phyloP scores from a whole-genome alignment of 352 stramenopile genomes.

The Phytophthora europaea region DNA sequence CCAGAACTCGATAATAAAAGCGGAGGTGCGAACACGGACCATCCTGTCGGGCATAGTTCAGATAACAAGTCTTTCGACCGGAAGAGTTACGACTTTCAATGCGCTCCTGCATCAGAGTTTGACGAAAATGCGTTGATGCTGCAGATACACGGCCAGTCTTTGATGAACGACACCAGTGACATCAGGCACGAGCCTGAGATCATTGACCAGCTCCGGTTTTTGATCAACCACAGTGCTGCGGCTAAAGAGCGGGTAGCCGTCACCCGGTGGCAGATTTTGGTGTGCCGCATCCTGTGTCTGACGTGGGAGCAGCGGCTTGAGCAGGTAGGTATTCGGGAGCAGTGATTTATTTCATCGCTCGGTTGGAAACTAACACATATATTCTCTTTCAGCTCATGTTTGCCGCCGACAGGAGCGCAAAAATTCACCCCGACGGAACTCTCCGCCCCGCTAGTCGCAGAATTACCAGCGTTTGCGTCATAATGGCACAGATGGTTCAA shows the following conservation, averaged over 20 bases:
- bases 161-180: constrained; percentile 14
- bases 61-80: background rate
- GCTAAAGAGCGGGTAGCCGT: constrained; percentile 37
- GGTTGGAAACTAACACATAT: background rate
- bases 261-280: constrained; percentile 57
- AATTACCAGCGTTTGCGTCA: constrained; percentile 30
- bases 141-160: background rate
- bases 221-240: constrained; percentile 50
- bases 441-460: constrained; percentile 2
- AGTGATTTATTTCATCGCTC: background rate
- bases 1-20: constrained; percentile 20
- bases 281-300: constrained; percentile 43
- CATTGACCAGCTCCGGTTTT: constrained; percentile 55
- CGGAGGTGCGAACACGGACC: constrained; percentile 1
- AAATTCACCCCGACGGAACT: constrained; percentile 15
- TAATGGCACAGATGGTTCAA: constrained; percentile 61
- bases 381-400: constrained; percentile 15
- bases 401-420: constrained; percentile 15
- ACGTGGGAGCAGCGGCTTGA: constrained; percentile 48
- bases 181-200: constrained; percentile 55
- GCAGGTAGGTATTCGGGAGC: constrained; percentile 32
- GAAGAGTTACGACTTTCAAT: constrained; percentile 9
- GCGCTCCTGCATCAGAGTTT: background rate
- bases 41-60: background rate
- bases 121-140: constrained; percentile 8